These are phyloP conservation scores for Fusarium pseudocircinatum DNA, from an alignment of 2,329 filamentous ascomycete genomes.

Conservation along the genomic window DNA sequence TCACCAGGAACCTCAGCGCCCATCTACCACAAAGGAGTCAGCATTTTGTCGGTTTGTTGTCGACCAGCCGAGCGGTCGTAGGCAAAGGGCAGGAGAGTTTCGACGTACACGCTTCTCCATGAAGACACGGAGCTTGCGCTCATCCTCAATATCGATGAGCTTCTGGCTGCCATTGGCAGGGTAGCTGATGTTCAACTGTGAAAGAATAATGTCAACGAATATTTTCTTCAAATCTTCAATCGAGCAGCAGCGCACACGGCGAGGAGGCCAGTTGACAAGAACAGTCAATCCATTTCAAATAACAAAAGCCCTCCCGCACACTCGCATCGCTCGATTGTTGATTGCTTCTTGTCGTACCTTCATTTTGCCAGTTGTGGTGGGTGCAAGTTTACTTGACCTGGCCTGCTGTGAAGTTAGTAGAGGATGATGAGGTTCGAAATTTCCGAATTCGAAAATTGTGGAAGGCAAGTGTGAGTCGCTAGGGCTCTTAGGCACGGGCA, in stretches of 20 bases:
- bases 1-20: slow-evolving; percentile 92
- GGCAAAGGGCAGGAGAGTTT: slow-evolving; percentile 5
- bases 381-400: slow-evolving; percentile 56
- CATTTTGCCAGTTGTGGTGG: slow-evolving; percentile 59
- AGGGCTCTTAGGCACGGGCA: slow-evolving; percentile 48
- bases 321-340: background rate
- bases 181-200: slow-evolving; percentile 76
- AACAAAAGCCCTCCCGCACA: background rate
- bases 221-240: slow-evolving; percentile 13
- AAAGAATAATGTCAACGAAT: slow-evolving; percentile 46
- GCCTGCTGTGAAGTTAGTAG: slow-evolving; percentile 53
- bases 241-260: background rate
- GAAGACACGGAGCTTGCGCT: slow-evolving; percentile 98
- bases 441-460: slow-evolving; percentile 48
- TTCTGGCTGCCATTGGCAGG: slow-evolving; percentile 99
- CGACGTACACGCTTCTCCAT: slow-evolving; percentile 91
- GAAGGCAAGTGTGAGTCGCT: slow-evolving; percentile 53
- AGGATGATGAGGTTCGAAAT: slow-evolving; percentile 47
- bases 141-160: slow-evolving; percentile 98
- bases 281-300: background rate
- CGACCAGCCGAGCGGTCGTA: slow-evolving; percentile 24
- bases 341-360: slow-evolving; percentile 51
- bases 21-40: slow-evolving; percentile 67
- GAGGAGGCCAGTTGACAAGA: background rate
- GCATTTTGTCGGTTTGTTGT: slow-evolving; percentile 35